Conservation (phyloP, 345 rosid species). For the Brassica rapa region DNA sequence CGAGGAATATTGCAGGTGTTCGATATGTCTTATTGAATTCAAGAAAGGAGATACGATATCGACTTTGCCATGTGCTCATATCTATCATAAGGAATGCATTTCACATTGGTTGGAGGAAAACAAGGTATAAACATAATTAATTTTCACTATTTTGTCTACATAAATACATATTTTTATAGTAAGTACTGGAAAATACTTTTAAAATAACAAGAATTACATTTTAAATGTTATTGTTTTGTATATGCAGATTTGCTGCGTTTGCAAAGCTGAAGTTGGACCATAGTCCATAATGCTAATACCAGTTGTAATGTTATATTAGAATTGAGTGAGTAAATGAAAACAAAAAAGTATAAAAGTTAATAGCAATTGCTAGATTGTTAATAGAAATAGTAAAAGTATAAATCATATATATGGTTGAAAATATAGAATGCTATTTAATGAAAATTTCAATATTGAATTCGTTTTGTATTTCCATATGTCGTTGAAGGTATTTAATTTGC, state of each 20-base stretch:
- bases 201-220: neutral
- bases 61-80: slow-evolving; percentile 22
- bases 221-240: neutral
- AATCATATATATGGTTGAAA: neutral
- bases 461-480: neutral
- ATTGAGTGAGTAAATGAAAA: neutral
- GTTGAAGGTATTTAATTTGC: neutral
- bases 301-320: neutral
- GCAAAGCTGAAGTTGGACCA: slow-evolving; percentile 4
- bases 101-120: neutral
- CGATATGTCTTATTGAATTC: slow-evolving; percentile 3
- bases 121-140: slow-evolving; percentile 2
- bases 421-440: neutral
- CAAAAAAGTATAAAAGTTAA: neutral
- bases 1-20: slow-evolving; percentile 12
- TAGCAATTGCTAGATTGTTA: neutral
- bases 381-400: neutral
- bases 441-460: neutral
- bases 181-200: neutral
- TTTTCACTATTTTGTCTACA: neutral
- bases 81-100: slow-evolving; percentile 22
- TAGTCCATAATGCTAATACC: neutral
- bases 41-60: neutral
- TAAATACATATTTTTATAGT: neutral
- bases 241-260: slow-evolving; percentile 8